Evolutionary conservation across 176 grass and related monocot species (phyloP), one percentile per base, ranked within the genome.

Genomic region (Carex littledalei): DNA sequence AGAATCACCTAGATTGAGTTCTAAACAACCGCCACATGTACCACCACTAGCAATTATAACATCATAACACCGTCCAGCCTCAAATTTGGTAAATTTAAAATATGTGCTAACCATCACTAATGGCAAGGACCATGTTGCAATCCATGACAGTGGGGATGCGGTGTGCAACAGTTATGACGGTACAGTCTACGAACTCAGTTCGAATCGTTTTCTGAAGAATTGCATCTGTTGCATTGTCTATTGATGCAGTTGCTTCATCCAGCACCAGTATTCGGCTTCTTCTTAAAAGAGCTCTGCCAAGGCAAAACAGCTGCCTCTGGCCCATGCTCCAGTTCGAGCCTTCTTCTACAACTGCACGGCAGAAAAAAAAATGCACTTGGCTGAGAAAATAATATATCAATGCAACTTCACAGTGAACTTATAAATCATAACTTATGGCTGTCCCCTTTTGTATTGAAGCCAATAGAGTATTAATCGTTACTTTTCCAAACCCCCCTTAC

Each of bases 301-400:
- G 88, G 77, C 95, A 98, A 35, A 98, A 95, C 50, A 98, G 79
- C 45, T 98, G 95, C 57, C 95, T 91, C 90, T 98, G 93, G 14
- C 95, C 95, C 95, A 98, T 98, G 88, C 95, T 98, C 95, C 95
- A 98, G 52, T 98, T 98, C 0, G 90, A 95, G 2, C 95, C 95
- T 9, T 94, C 93, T 88, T 98, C 93, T 2, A 89, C 88, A 82
- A 98, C 95, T 98, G 80, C 18, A 65, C 9, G 15, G 13, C 12
- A n/a, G n/a, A 47, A 41, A 16, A 35, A 35, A 26, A 53, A 62
- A 71, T 47, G n/a, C 18, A 6, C 12, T 31, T 31, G 11, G 39
- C 12, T 4, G 58, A 84, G 16, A 39, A 77, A 72, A 58, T 0
- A 84, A 67, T 85, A 12, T 31, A 85, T 3, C 82, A 1, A 80